Percentiles rank a stretch among this genome's conserved stretches.
phyloP scores from a whole-genome alignment of 768 basidiomycete genomes.

The Cytidiella melzeri region DNA sequence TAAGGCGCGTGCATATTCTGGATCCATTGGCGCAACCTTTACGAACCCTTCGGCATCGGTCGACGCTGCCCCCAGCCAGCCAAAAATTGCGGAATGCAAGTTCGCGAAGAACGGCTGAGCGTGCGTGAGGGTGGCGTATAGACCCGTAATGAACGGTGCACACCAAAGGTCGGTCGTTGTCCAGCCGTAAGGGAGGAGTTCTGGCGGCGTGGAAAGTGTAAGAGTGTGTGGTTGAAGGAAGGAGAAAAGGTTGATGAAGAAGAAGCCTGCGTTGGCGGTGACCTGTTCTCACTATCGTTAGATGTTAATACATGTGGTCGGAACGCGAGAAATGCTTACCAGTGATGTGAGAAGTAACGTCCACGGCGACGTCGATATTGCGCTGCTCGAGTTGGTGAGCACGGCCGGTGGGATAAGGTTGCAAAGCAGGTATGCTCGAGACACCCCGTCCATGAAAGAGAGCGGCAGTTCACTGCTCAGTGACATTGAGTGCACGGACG shows the following conservation, averaged over 20 bases:
- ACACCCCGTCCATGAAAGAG: conserved; percentile 69
- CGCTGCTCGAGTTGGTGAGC: conserved; percentile 40
- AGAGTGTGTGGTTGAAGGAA: conserved; percentile 70
- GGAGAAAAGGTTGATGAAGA: conserved; percentile 68
- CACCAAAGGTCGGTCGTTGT: conserved; percentile 80
- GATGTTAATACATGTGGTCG: background rate
- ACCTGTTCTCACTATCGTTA: conserved; percentile 33
- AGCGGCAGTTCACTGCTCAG: conserved; percentile 64
- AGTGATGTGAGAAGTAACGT: conserved; percentile 69
- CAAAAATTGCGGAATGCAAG: conserved; percentile 41
- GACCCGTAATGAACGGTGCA: conserved; percentile 67
- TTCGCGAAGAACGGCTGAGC: conserved; percentile 82
- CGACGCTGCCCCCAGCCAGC: conserved; percentile 36
- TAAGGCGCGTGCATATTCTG: conserved; percentile 60
- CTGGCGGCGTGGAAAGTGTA: conserved; percentile 67
- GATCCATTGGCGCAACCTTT: conserved; percentile 45
- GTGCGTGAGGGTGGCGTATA: conserved; percentile 81
- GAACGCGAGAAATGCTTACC: conserved; percentile 34
- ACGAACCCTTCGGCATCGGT: conserved; percentile 18
- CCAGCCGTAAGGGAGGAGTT: conserved; percentile 82
- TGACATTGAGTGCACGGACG: conserved; percentile 44
- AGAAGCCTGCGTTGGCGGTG: conserved; percentile 76
- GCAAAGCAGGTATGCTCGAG: conserved; percentile 74
- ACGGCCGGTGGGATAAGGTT: conserved; percentile 70
- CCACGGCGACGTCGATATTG: conserved; percentile 65